Conservation (phyloP, 2,329 filamentous ascomycete genomes). For the Magnaporthiopsis poae region DNA sequence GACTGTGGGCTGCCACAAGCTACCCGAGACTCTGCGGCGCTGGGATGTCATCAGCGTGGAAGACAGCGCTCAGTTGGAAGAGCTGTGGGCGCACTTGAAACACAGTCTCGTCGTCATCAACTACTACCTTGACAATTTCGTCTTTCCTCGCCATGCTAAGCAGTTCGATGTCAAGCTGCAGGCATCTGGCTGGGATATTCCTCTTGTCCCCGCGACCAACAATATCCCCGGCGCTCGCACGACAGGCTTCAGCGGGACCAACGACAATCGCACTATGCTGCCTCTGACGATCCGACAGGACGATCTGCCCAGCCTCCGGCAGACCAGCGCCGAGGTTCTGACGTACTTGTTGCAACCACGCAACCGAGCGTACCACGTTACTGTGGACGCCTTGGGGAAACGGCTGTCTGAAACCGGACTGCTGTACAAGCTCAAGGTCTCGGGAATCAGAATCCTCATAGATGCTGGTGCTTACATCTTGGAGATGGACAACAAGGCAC, state of each 20-base stretch:
- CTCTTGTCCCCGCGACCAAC: slow-evolving; percentile 8
- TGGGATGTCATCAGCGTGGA: slow-evolving; percentile 51
- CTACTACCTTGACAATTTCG: slow-evolving; percentile 48
- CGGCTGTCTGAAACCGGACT: slow-evolving; percentile 16
- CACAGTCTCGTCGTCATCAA: slow-evolving; percentile 47
- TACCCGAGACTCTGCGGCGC: slow-evolving; percentile 28
- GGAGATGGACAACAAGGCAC: slow-evolving; percentile 47
- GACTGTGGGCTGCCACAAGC: slow-evolving; percentile 28
- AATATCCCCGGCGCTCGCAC: slow-evolving; percentile 35
- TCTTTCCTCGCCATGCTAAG: slow-evolving; percentile 52
- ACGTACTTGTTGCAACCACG: slow-evolving; percentile 44
- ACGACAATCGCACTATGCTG: slow-evolving; percentile 49
- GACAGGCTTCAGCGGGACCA: slow-evolving; percentile 63
- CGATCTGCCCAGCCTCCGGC: slow-evolving; percentile 42
- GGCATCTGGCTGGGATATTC: slow-evolving; percentile 59
- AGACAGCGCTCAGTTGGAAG: slow-evolving; percentile 29
- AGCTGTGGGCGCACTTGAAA: slow-evolving; percentile 44
- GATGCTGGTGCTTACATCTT: slow-evolving; percentile 64
- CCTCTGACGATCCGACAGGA: slow-evolving; percentile 47
- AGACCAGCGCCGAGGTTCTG: slow-evolving; percentile 61
- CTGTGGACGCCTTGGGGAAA: slow-evolving; percentile 17
- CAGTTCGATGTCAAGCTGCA: slow-evolving; percentile 56
- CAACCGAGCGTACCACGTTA: slow-evolving; percentile 19
- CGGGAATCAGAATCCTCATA: slow-evolving; percentile 47
- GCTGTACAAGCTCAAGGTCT: slow-evolving; percentile 34